A percentile compares a stretch with the other conserved stretches of the same genome.
phyloP scores from a whole-genome alignment of 73 alveolate species.

The Symbiodinium natans region DNA sequence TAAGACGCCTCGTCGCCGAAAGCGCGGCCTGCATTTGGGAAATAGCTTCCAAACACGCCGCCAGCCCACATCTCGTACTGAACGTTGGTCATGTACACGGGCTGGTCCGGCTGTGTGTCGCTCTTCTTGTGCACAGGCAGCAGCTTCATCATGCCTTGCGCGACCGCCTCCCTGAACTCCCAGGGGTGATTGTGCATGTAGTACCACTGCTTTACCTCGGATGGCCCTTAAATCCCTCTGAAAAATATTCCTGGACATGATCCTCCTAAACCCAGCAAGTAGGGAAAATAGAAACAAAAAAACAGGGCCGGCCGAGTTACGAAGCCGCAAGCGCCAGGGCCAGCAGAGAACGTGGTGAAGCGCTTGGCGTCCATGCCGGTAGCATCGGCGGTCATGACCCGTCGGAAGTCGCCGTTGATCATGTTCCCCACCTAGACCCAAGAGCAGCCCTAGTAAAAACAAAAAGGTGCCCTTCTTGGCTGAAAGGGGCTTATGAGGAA shows the following conservation, averaged over 20 bases:
- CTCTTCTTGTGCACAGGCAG: slow-evolving; percentile 92
- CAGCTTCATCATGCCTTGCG: slow-evolving; percentile 38
- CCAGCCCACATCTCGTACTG: slow-evolving; percentile 61
- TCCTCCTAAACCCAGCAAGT: too few relatives aligned
- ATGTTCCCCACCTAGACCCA: slow-evolving; percentile 60
- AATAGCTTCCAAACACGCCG: slow-evolving; percentile 24
- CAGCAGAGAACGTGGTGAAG: slow-evolving; percentile 12
- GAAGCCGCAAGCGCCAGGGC: slow-evolving; percentile 9
- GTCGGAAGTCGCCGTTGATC: slow-evolving; percentile 90
- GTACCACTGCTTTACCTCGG: slow-evolving; percentile 2
- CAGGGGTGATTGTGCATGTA: slow-evolving; percentile 73
- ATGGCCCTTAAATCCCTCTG: too few relatives aligned
- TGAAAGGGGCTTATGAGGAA: too few relatives aligned
- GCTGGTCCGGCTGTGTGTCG: slow-evolving; percentile 88
- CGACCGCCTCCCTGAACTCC: slow-evolving; percentile 50
- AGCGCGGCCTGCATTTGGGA: not conserved
- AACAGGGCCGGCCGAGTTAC: too few relatives aligned
- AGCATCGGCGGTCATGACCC: slow-evolving; percentile 64
- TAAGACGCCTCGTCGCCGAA: slow-evolving; percentile 35
- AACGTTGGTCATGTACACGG: slow-evolving; percentile 86
- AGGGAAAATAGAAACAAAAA: too few relatives aligned
- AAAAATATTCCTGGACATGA: too few relatives aligned
- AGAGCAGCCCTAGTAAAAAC: too few relatives aligned
- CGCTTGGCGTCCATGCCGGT: slow-evolving; percentile 55
- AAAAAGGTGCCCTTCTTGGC: too few relatives aligned